phyloP scores from a whole-genome alignment of 2,329 filamentous ascomycete species.

The Diaporthe amygdali region DNA sequence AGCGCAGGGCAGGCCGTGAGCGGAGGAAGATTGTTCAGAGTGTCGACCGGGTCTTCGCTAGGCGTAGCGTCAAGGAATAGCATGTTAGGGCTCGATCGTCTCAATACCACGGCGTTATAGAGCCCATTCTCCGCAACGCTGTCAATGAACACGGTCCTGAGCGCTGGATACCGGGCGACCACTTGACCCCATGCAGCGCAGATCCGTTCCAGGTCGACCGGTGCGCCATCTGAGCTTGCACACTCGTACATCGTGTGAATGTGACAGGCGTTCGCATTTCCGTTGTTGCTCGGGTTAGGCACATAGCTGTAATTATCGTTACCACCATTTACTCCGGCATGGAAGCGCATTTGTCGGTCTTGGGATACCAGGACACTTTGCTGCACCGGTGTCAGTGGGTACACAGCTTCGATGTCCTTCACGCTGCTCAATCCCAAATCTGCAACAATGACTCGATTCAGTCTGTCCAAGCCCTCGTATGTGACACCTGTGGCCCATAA shows the following conservation, averaged over 20 bases:
- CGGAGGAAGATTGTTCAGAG: constrained; percentile 48
- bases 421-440: constrained; percentile 46
- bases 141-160: constrained; percentile 58
- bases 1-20: constrained; percentile 39
- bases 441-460: constrained; percentile 48
- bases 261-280: constrained; percentile 45
- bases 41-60: constrained; percentile 42
- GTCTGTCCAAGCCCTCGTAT: constrained; percentile 49
- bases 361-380: constrained; percentile 56
- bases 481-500: constrained; percentile 44
- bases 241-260: constrained; percentile 55
- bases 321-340: neutral
- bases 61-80: constrained; percentile 55
- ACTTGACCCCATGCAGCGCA: constrained; percentile 57
- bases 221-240: constrained; percentile 39
- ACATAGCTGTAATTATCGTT: constrained; percentile 8
- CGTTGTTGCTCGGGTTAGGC: constrained; percentile 8
- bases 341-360: constrained; percentile 32
- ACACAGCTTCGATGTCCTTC: constrained; percentile 53
- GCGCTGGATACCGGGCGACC: constrained; percentile 47
- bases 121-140: constrained; percentile 53
- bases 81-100: constrained; percentile 54
- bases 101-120: constrained; percentile 56
- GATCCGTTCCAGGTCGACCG: constrained; percentile 49
- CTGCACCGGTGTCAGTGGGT: constrained; percentile 53